These are phyloP conservation scores for Alternaria burnsii DNA, from an alignment of 2,329 filamentous ascomycete species.

Conservation along the genomic window DNA sequence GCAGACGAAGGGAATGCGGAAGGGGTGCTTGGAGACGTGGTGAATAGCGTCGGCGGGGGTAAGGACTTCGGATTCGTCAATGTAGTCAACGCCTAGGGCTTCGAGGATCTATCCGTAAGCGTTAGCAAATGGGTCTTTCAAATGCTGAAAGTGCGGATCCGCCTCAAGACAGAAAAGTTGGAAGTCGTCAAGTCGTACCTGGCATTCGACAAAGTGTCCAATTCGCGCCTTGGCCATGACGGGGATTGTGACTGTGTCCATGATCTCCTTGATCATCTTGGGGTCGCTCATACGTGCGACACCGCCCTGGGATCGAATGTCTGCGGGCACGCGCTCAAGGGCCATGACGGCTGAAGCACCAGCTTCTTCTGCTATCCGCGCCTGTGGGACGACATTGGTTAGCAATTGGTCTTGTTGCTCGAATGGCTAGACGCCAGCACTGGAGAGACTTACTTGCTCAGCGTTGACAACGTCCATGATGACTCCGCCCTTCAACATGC, in stretches of 20 bases:
- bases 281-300: constrained; percentile 98
- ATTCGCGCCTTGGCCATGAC: constrained; percentile 99
- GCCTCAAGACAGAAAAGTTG: neutral
- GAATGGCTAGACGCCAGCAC: neutral
- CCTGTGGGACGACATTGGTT: constrained; percentile 57
- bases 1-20: constrained; percentile 90
- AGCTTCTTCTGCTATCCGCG: constrained; percentile 95
- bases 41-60: constrained; percentile 90
- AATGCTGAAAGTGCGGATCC: neutral
- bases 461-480: constrained; percentile 99
- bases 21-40: constrained; percentile 90
- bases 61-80: constrained; percentile 97
- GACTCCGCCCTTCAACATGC: constrained; percentile 98
- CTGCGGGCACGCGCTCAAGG: constrained; percentile 94
- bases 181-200: constrained; percentile 57
- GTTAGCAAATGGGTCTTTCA: neutral
- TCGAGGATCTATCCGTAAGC: constrained; percentile 76
- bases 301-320: constrained; percentile 91
- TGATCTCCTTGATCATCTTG: constrained; percentile 92
- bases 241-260: constrained; percentile 92
- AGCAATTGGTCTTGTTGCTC: constrained; percentile 14
- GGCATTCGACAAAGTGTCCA: constrained; percentile 97
- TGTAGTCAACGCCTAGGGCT: constrained; percentile 94
- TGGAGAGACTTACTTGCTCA: constrained; percentile 67
- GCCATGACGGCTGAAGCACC: constrained; percentile 98